Evolutionary conservation across 2,329 filamentous ascomycete genomes (phyloP), one percentile per base, ranked within the genome.

Genomic region (Paecilomyces variotii): DNA sequence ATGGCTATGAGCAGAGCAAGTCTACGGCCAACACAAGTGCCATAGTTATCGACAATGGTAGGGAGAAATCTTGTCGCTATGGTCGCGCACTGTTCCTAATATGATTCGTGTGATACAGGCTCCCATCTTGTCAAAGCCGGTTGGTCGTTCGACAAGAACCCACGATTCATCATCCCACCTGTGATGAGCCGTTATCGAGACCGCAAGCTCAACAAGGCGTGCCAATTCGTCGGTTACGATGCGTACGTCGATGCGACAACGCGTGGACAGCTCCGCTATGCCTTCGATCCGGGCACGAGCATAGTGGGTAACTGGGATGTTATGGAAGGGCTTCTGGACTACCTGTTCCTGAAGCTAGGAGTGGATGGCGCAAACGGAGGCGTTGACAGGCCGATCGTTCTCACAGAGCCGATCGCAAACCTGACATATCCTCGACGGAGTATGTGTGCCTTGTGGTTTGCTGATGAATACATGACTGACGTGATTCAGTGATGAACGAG

Each of bases 41-140:
- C 55, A 97, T 99, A 69, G 90, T 99, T 62, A 97, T 99, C 70
- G 94, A 99, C 78, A 97, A 97, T 88, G 94, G 92, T 95, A 78
- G 53, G 64, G 57, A 53, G 26, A 35, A 27, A 26, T 12, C 57
- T 2, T 10, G 12, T 30, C 61, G 76, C 53, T 49, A 53, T 24
- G 51, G 52, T 53, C n/a, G 11, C 11, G 45, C 57, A 10, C 53
- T 39, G 57, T 26, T 11, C 32, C 54, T 34, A 30, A 53, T 27
- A 19, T 56, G 45, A 25, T 63, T 64, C 60, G 66, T 51, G 39
- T 54, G 26, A 53, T 24, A 56, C 66, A 96, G 92, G 94, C 65
- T 94, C 93, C 26, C 95, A 89, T 56, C 81, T 87, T 32, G 85
- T 97, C 60, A 91, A 95, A 75, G 93, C 93, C 56, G 94, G 94